A percentile compares a stretch with the other conserved stretches of the same genome.
phyloP scores from a whole-genome alignment of 2,329 filamentous ascomycete species.

The Ilyonectria mors-panacis region DNA sequence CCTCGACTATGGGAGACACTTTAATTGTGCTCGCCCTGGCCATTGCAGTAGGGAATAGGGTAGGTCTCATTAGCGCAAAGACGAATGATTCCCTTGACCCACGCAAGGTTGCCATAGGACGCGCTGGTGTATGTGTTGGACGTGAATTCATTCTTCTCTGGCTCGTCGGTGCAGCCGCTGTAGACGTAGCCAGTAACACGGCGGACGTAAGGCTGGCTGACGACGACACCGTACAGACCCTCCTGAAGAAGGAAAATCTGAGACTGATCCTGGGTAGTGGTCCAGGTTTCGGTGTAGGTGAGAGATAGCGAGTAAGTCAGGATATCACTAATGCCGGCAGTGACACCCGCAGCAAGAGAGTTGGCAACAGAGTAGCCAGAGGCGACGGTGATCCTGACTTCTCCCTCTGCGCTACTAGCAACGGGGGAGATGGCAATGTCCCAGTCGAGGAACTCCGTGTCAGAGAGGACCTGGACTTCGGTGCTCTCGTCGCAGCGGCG shows the following conservation, averaged over 20 bases:
- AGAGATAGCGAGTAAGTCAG: conserved; percentile 28
- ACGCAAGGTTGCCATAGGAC: conserved; percentile 36
- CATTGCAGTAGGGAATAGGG: conserved; percentile 42
- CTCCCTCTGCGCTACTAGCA: conserved; percentile 37
- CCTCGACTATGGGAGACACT: too few relatives aligned
- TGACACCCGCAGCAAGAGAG: conserved; percentile 17
- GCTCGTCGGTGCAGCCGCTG: conserved; percentile 35
- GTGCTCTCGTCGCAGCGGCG: conserved; percentile 40
- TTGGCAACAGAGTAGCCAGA: conserved; percentile 36
- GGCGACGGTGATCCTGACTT: conserved; percentile 21
- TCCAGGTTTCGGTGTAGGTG: conserved; percentile 35
- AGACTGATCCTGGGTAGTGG: conserved; percentile 34
- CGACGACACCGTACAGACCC: conserved; percentile 36
- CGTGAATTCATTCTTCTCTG: conserved; percentile 24
- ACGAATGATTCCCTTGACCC: conserved; percentile 43
- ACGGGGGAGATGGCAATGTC: conserved; percentile 43
- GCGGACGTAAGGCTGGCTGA: conserved; percentile 44
- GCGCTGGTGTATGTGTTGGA: conserved; percentile 39
- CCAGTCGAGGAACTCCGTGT: conserved; percentile 43
- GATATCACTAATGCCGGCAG: conserved; percentile 19
- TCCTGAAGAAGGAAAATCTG: conserved; percentile 33
- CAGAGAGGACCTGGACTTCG: conserved; percentile 37
- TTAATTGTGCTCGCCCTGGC: conserved; percentile 30
- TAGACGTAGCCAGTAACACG: conserved; percentile 35
- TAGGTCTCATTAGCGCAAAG: conserved; percentile 41